Percentiles rank a stretch among this genome's conserved stretches.
These are phyloP conservation scores for Cercospora sojina DNA, from an alignment of 2,329 filamentous ascomycete species.

Conservation along the genomic window DNA sequence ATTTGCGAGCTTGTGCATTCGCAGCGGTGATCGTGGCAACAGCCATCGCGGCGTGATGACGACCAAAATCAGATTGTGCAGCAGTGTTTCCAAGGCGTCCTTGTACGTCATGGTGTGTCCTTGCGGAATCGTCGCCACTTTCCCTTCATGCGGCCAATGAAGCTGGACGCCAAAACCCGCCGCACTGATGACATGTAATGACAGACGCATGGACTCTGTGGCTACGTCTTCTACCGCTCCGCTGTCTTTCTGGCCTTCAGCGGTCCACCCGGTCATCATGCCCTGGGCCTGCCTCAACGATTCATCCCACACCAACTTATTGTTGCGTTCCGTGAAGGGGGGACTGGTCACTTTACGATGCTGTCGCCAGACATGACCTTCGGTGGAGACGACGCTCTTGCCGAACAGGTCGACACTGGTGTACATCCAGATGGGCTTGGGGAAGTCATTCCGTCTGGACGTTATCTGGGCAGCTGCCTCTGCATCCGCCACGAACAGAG, in stretches of 20 bases:
- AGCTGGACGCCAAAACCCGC: conserved; percentile 68
- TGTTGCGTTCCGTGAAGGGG: conserved; percentile 75
- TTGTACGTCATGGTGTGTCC: conserved; percentile 67
- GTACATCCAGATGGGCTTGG: conserved; percentile 64
- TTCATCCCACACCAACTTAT: conserved; percentile 64
- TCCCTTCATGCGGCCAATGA: conserved; percentile 58
- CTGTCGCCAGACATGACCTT: conserved; percentile 67
- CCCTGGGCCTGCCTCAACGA: conserved; percentile 62
- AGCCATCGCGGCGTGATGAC: conserved; percentile 61
- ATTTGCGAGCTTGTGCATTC: conserved; percentile 53
- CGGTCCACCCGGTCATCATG: conserved; percentile 61
- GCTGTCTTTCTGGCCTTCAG: conserved; percentile 42
- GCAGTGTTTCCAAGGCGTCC: conserved; percentile 59
- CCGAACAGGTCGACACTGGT: conserved; percentile 64
- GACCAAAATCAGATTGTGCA: conserved; percentile 64
- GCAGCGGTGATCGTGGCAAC: conserved; percentile 53
- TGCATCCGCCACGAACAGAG: conserved; percentile 61
- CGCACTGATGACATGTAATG: conserved; percentile 61
- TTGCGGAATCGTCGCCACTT: conserved; percentile 37
- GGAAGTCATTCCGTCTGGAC: conserved; percentile 66
- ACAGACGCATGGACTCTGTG: conserved; percentile 64
- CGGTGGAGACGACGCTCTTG: conserved; percentile 68
- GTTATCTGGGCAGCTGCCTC: conserved; percentile 67
- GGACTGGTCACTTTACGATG: conserved; percentile 71
- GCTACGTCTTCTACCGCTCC: conserved; percentile 57